These are phyloP conservation scores for Niveomyces coronatus DNA, from an alignment of 2,329 filamentous ascomycete genomes.

Conservation along the genomic window DNA sequence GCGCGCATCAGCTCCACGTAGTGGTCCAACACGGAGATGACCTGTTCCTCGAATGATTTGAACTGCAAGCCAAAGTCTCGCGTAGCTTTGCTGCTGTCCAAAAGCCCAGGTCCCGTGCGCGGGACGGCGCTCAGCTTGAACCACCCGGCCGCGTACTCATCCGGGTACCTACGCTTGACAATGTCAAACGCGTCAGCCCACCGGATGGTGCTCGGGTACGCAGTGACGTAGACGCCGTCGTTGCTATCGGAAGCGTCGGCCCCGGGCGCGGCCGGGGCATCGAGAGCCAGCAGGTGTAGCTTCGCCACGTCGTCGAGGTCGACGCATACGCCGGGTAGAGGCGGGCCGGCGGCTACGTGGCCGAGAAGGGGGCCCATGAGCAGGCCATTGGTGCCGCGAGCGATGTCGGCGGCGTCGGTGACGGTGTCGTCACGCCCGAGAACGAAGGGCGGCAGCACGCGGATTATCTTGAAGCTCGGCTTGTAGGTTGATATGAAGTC, in stretches of 20 bases:
- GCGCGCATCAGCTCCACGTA: conserved; percentile 19
- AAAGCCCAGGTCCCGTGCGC: neutral
- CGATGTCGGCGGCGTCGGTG: conserved; percentile 16
- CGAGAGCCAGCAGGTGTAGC: conserved; percentile 26
- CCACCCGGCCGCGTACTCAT: conserved; percentile 11
- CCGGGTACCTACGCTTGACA: conserved; percentile 19
- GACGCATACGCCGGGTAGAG: conserved; percentile 21
- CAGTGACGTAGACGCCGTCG: conserved; percentile 15
- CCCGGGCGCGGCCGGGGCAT: conserved; percentile 20
- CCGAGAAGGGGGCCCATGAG: conserved; percentile 25
- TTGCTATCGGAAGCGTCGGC: no score
- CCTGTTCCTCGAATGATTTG: conserved; percentile 22
- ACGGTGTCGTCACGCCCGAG: conserved; percentile 26
- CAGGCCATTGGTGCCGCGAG: conserved; percentile 19
- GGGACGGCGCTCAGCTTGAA: conserved; percentile 11
- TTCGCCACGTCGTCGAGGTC: conserved; percentile 29
- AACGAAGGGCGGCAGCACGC: conserved; percentile 27
- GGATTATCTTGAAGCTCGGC: conserved; percentile 25
- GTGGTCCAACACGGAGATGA: conserved; percentile 23
- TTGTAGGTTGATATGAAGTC: conserved; percentile 21
- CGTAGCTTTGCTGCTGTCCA: conserved; percentile 21
- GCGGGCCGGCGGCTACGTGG: conserved; percentile 12
- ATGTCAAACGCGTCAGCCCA: conserved; percentile 31
- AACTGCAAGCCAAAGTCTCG: conserved; percentile 23
- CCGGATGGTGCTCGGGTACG: conserved; percentile 15